Conservation (phyloP, 345 rosid species). For the Arabis alpina region DNA sequence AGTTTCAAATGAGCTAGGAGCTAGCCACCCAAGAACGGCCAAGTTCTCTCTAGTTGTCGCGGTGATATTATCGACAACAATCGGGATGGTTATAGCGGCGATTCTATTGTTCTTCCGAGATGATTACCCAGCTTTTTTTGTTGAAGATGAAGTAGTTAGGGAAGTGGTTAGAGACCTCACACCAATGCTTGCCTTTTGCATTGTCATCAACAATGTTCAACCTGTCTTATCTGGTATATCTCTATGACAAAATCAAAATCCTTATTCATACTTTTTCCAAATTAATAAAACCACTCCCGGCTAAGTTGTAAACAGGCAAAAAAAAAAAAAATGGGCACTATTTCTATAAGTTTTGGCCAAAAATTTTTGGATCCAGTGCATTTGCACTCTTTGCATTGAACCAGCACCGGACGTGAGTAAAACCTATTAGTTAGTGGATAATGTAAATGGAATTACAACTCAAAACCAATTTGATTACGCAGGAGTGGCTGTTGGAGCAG, state of each 20-base stretch:
- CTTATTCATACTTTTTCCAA: too few species aligned
- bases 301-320: too few species aligned
- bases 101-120: constrained; percentile 48
- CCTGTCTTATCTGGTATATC: constrained; percentile 86
- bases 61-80: constrained; percentile 47
- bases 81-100: constrained; percentile 54
- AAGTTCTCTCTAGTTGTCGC: constrained; percentile 75
- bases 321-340: too few species aligned
- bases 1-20: constrained; percentile 90
- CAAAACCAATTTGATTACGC: background rate
- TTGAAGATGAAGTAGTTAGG: constrained; percentile 56
- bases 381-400: too few species aligned
- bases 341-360: too few species aligned
- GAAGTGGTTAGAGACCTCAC: constrained; percentile 63
- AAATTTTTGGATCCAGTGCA: too few species aligned
- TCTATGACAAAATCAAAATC: too few species aligned
- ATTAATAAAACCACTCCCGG: too few species aligned
- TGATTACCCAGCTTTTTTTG: constrained; percentile 66
- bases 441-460: background rate
- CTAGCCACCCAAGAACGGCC: constrained; percentile 73
- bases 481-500: constrained; percentile 92
- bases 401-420: too few species aligned
- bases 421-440: too few species aligned
- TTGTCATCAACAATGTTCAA: constrained; percentile 72
- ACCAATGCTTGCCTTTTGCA: constrained; percentile 70